These are phyloP conservation scores for Toxicodendron radicans DNA, from an alignment of 345 rosid genomes.

Conservation along the genomic window DNA sequence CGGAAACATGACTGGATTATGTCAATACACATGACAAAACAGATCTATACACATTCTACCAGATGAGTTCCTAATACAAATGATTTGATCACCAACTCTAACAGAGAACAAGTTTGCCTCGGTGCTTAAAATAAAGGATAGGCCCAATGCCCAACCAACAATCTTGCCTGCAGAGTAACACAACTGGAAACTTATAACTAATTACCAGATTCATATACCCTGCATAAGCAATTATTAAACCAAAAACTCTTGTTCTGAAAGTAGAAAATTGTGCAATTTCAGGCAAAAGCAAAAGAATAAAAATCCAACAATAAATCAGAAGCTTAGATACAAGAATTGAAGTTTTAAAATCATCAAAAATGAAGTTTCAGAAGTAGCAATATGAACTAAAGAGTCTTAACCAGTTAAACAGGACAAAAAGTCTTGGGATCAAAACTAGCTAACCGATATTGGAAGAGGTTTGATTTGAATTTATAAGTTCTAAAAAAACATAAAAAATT, in stretches of 20 bases:
- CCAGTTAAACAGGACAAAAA: no score
- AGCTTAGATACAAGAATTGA: not conserved
- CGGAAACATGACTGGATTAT: not conserved
- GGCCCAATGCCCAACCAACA: not conserved
- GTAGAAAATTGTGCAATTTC: not conserved
- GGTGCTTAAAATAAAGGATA: not conserved
- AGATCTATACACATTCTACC: not conserved
- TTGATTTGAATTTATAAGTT: no score
- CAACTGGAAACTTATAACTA: not conserved
- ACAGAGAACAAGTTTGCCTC: not conserved
- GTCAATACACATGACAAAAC: not conserved
- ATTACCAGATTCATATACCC: not conserved
- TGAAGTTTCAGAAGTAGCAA: not conserved
- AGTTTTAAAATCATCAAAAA: not conserved
- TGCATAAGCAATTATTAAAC: not conserved
- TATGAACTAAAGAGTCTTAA: not conserved
- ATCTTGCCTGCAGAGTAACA: not conserved
- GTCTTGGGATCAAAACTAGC: no score
- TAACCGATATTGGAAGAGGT: no score
- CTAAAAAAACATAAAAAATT: no score
- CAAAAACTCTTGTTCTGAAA: not conserved
- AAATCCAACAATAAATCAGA: not conserved
- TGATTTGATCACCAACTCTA: not conserved
- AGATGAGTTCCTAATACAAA: not conserved
- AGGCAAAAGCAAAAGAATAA: not conserved